Base-by-base conservation (phyloP, 116 monocot species). In the Cymodocea nodosa region DNA sequence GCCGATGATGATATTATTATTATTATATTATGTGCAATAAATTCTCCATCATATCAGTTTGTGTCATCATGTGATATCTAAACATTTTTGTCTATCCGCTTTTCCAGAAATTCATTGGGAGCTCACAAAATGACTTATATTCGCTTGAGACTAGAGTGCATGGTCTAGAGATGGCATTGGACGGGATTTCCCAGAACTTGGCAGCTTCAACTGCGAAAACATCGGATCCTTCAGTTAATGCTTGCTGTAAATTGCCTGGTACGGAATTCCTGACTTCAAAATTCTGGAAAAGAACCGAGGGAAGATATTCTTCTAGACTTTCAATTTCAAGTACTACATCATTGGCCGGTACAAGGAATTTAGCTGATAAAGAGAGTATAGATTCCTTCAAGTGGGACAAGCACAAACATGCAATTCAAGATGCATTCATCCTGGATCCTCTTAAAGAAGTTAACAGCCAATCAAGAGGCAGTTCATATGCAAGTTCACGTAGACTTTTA, bases 81-180 rank as follows among this genome's bases (percentile, higher is more conserved):
- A 44, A 44, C 7, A n/a, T 44, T 10, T 12, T 44, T 8, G 12
- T 44, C 44, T 44, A 44, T 44, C 44, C 44, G 1, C 8, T 30
- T 3, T 54, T 73, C 37, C 68, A 94, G 95, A 87, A 72, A 51
- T 92, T 92, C 57, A 92, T 98, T 15, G 89, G 89, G 51, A 86
- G 73, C 86, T 98, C 98, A 4, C 89, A 98, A 56, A 86, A 74
- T 69, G 92, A 89, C 44, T 79, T 92, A 11, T 85, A 74, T 30
- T 82, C 86, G 23, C 63, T 98, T 53, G 98, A 98, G 78, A 78
- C 77, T 62, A 80, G 92, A 78, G 89, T 98, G 15, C 80, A 86
- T 57, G 86, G 89, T 48, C 57, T 98, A 19, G 92, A 98, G 70
- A 82, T 80, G 75, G 79, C 82, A 48, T 51, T 98, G 40, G 73